Evolutionary conservation across 176 grass and related monocot genomes (phyloP).

Genomic region (Carex scoparia): DNA sequence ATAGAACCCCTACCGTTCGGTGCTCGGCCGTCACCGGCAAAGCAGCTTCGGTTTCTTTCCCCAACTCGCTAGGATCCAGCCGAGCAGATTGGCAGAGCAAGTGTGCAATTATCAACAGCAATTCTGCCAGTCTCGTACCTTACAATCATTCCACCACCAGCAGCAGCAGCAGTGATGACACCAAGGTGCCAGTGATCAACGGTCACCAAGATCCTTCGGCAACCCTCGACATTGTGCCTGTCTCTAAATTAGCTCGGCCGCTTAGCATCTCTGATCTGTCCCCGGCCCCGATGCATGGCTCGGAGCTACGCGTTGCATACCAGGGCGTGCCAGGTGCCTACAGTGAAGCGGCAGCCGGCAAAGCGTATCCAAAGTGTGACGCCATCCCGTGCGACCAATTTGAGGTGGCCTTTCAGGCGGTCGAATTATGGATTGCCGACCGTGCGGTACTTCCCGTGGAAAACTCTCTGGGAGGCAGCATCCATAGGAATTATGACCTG

Average conservation of each 20-base stretch:
- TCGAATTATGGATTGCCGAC: conserved; percentile 91
- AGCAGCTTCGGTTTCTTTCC: conserved; percentile 49
- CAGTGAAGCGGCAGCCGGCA: conserved; percentile 90
- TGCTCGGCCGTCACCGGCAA: conserved; percentile 1
- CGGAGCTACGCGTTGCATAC: conserved; percentile 82
- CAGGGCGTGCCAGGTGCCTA: conserved; percentile 88
- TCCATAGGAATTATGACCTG: conserved; percentile 97
- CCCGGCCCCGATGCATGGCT: conserved; percentile 81
- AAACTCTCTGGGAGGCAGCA: conserved; percentile 93
- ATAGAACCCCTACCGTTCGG: neutral
- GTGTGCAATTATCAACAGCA: conserved; percentile 89
- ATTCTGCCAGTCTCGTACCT: conserved; percentile 16
- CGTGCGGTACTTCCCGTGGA: conserved; percentile 90
- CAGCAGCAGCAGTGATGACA: neutral
- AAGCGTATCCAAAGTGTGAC: conserved; percentile 71
- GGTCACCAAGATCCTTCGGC: neutral
- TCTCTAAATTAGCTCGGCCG: conserved; percentile 45
- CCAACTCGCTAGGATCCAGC: conserved; percentile 24
- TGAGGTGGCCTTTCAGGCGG: conserved; percentile 90
- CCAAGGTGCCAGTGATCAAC: conserved; percentile 33
- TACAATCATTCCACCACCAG: neutral
- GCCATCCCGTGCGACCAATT: conserved; percentile 98
- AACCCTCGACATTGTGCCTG: conserved; percentile 21
- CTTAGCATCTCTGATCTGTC: conserved; percentile 69
- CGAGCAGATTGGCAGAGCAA: conserved; percentile 75